A percentile compares a stretch with the other conserved stretches of the same genome.
Conservation (phyloP, 2,329 filamentous ascomycete species). For the Colletotrichum sp. region DNA sequence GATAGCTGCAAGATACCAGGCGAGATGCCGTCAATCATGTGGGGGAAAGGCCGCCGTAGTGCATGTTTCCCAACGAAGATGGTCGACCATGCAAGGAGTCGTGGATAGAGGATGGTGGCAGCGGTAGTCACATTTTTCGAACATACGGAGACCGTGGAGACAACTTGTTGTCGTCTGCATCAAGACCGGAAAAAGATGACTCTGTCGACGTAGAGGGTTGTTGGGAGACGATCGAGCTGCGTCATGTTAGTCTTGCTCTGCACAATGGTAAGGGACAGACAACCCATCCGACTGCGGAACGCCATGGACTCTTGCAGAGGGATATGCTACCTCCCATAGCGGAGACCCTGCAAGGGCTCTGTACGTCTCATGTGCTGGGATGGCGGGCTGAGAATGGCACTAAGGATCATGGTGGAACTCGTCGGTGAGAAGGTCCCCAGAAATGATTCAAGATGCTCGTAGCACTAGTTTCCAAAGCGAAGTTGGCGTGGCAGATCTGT, state of each 20-base stretch:
- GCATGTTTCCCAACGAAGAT: background rate
- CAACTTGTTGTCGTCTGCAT: too few species aligned
- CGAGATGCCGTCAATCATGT: background rate
- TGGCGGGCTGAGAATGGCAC: too few species aligned
- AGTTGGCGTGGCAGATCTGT: background rate
- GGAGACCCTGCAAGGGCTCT: too few species aligned
- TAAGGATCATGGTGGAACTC: too few species aligned
- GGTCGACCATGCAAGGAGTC: background rate
- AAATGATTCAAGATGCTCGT: too few species aligned
- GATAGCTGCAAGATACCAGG: background rate
- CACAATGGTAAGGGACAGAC: background rate
- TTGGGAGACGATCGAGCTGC: background rate
- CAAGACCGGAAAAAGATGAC: too few species aligned
- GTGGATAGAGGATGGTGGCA: background rate
- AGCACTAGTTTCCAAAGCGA: too few species aligned
- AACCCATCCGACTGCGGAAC: background rate
- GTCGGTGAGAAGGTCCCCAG: too few species aligned
- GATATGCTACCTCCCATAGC: background rate
- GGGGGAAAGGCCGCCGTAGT: background rate
- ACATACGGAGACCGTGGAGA: background rate
- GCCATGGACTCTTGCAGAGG: background rate
- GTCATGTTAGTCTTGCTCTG: background rate
- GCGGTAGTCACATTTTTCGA: background rate
- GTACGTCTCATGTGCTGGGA: too few species aligned
- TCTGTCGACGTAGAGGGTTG: background rate